phyloP scores from a whole-genome alignment of 768 basidiomycete species.

The Lactarius indigo region DNA sequence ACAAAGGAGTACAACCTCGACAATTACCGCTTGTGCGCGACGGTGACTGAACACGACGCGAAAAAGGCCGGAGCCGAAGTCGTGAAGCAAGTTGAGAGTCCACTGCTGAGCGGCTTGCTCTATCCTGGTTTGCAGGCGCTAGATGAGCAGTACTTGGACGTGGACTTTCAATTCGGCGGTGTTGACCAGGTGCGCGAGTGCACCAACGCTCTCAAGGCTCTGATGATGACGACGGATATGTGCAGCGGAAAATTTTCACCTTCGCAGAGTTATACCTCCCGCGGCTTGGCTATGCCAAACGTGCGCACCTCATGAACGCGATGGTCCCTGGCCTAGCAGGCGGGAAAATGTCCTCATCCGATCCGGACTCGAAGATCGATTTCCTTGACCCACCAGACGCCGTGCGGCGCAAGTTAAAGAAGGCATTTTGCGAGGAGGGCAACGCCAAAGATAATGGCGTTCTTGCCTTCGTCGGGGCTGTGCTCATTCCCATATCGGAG shows the following conservation, averaged over 20 bases:
- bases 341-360: slow-evolving; percentile 98
- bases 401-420: slow-evolving; percentile 85
- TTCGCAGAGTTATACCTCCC: slow-evolving; percentile 97
- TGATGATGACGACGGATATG: background rate
- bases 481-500: slow-evolving; percentile 84
- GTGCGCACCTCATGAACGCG: slow-evolving; percentile 95
- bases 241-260: slow-evolving; percentile 95
- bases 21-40: slow-evolving; percentile 89
- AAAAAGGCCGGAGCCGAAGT: slow-evolving; percentile 99
- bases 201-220: background rate
- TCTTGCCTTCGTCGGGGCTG: slow-evolving; percentile 78
- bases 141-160: slow-evolving; percentile 93
- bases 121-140: slow-evolving; percentile 97
- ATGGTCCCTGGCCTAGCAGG: slow-evolving; percentile 96
- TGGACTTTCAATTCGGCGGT: slow-evolving; percentile 98
- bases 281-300: slow-evolving; percentile 86
- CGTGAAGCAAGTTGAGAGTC: slow-evolving; percentile 94
- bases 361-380: slow-evolving; percentile 97
- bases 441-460: slow-evolving; percentile 86
- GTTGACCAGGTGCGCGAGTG: slow-evolving; percentile 74
- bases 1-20: slow-evolving; percentile 90
- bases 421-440: slow-evolving; percentile 93
- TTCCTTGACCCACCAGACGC: slow-evolving; percentile 85
- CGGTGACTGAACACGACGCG: slow-evolving; percentile 92
- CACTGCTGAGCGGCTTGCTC: slow-evolving; percentile 83